A percentile compares a stretch with the other conserved stretches of the same genome.
Evolutionary conservation across 208 protist genomes (phyloP).

Genomic region (Leishmania turanica): DNA sequence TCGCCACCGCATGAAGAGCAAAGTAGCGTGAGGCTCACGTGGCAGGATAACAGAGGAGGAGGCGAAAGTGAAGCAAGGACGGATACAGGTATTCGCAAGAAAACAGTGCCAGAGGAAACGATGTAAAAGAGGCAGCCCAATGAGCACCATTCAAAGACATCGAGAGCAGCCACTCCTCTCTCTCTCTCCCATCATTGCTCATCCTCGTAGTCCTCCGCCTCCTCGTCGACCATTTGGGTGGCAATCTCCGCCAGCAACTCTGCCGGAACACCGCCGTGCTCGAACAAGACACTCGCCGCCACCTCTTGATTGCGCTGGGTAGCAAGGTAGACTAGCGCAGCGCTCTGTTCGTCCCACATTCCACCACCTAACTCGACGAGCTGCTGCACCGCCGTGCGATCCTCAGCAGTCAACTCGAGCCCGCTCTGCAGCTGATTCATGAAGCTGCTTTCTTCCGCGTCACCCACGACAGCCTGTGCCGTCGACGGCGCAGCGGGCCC

Average conservation of each 20-base stretch:
- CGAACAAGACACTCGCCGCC: constrained; percentile 80
- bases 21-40: background rate
- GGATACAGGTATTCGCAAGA: background rate
- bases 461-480: background rate
- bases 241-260: constrained; percentile 48
- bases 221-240: constrained; percentile 25
- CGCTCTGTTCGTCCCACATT: constrained; percentile 75
- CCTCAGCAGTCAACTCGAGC: constrained; percentile 48
- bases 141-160: background rate
- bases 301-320: constrained; percentile 73
- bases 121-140: background rate
- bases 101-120: background rate
- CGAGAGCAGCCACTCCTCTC: background rate
- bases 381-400: constrained; percentile 53
- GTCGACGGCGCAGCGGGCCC: constrained; percentile 7
- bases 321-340: constrained; percentile 72
- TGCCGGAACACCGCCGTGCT: constrained; percentile 59
- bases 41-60: background rate
- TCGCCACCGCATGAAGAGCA: background rate
- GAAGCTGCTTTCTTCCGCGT: constrained; percentile 7
- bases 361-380: constrained; percentile 81
- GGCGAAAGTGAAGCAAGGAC: background rate
- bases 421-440: constrained; percentile 30
- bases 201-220: constrained; percentile 31
- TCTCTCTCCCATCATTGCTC: constrained; percentile 9